phyloP scores from a whole-genome alignment of 768 basidiomycete species.

The Leccinum pellstonianum region DNA sequence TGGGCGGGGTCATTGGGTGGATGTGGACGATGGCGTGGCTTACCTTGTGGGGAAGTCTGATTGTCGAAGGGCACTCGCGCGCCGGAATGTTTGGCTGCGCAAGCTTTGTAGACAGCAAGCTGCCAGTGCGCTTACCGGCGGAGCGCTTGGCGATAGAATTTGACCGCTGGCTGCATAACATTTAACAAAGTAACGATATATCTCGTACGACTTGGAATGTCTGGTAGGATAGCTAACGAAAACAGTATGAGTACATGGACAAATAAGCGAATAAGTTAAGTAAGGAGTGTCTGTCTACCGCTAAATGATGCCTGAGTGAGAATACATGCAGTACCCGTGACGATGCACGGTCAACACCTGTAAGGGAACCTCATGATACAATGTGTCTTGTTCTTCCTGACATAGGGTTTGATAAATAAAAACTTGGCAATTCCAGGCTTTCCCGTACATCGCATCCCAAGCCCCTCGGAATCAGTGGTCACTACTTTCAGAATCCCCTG shows the following conservation, averaged over 20 bases:
- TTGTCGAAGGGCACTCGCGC: constrained; percentile 24
- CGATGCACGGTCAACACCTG: background rate
- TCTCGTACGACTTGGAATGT: background rate
- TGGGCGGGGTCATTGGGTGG: constrained; percentile 34
- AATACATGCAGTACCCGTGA: background rate
- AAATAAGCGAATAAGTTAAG: background rate
- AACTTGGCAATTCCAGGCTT: background rate
- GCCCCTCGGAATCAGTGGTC: background rate
- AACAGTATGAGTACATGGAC: background rate
- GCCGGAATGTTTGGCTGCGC: constrained; percentile 11
- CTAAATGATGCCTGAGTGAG: background rate
- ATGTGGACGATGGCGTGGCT: constrained; percentile 37
- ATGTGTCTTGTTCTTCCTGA: background rate
- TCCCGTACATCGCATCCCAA: background rate
- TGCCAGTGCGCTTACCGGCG: constrained; percentile 10
- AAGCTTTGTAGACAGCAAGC: constrained; percentile 3
- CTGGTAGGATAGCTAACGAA: background rate
- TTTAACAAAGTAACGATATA: background rate
- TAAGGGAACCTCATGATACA: background rate
- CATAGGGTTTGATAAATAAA: background rate
- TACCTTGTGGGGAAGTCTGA: constrained; percentile 20
- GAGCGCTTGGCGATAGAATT: constrained; percentile 11
- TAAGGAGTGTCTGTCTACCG: background rate
- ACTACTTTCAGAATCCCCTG: background rate
- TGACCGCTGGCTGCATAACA: constrained; percentile 15